These are phyloP conservation scores for Aspergillus pseudoglaucus DNA, from an alignment of 2,329 filamentous ascomycete species.

Conservation along the genomic window DNA sequence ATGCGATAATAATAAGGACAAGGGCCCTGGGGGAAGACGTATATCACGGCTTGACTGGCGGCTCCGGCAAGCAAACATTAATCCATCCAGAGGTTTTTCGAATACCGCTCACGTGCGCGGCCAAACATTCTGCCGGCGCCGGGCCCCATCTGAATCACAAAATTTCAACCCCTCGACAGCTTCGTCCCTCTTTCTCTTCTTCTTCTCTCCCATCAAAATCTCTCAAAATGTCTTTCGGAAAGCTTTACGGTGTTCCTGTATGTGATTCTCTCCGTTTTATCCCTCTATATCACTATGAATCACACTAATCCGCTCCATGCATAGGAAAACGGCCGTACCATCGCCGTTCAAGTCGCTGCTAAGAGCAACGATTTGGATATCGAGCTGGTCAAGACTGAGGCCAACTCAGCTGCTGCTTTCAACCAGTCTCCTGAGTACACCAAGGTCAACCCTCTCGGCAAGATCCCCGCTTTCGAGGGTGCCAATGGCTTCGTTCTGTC, in stretches of 20 bases:
- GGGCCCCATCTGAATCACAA: conserved; percentile 20
- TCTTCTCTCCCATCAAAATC: conserved; percentile 10
- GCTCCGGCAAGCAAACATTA: not conserved
- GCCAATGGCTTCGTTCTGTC: conserved; percentile 83
- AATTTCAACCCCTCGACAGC: conserved; percentile 17
- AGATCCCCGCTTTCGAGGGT: conserved; percentile 88
- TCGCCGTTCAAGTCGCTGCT: conserved; percentile 82
- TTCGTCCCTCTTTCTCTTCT: conserved; percentile 13
- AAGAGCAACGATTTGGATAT: conserved; percentile 96
- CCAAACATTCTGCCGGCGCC: conserved; percentile 21
- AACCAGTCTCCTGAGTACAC: conserved; percentile 68
- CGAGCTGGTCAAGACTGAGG: conserved; percentile 65
- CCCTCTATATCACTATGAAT: conserved; percentile 5
- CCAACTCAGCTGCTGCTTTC: conserved; percentile 49
- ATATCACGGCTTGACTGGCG: not conserved
- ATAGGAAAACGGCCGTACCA: conserved; percentile 84
- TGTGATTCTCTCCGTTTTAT: conserved; percentile 19
- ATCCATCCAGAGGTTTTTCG: conserved; percentile 19
- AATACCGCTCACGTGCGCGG: conserved; percentile 18
- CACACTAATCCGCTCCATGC: conserved; percentile 17
- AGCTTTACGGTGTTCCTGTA: conserved; percentile 86
- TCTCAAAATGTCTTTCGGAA: conserved; percentile 87
- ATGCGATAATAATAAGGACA: not conserved
- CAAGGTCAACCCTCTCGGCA: conserved; percentile 79
- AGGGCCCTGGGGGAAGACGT: not conserved